A percentile compares a stretch with the other conserved stretches of the same genome.
These are phyloP conservation scores for Plantago ovata DNA, from an alignment of 257 asterid species.

Conservation along the genomic window DNA sequence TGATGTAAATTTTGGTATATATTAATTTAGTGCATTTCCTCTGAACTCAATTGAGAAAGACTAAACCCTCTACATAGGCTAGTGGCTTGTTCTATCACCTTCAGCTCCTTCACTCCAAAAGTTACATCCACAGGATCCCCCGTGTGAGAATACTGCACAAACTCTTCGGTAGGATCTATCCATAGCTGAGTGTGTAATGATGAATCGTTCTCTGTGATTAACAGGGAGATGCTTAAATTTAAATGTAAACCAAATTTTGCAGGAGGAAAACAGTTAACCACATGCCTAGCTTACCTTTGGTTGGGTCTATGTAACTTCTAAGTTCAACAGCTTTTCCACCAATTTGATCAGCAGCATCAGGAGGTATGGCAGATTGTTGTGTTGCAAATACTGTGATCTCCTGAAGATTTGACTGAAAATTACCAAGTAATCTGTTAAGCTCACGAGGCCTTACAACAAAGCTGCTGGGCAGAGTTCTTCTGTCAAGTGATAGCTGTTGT, in stretches of 20 bases:
- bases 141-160: constrained; percentile 75
- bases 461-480: constrained; percentile 84
- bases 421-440: constrained; percentile 71
- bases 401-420: constrained; percentile 86
- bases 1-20: neutral
- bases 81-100: constrained; percentile 44
- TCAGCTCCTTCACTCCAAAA: constrained; percentile 89
- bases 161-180: constrained; percentile 96
- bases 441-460: constrained; percentile 87
- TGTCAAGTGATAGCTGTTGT: constrained; percentile 84
- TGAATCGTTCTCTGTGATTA: constrained; percentile 77
- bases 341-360: constrained; percentile 66
- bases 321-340: constrained; percentile 96
- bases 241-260: constrained; percentile 9
- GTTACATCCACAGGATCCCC: constrained; percentile 92
- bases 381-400: constrained; percentile 93
- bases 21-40: too few relatives aligned
- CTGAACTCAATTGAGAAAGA: too few relatives aligned
- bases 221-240: constrained; percentile 21
- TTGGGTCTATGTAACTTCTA: constrained; percentile 91
- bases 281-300: constrained; percentile 55
- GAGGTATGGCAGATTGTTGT: constrained; percentile 53
- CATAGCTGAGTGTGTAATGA: constrained; percentile 92
- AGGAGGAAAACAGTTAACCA: constrained; percentile 9
- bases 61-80: neutral